Base-by-base conservation (phyloP, 208 protist genomes). In the Tritrichomonas foetus region DNA sequence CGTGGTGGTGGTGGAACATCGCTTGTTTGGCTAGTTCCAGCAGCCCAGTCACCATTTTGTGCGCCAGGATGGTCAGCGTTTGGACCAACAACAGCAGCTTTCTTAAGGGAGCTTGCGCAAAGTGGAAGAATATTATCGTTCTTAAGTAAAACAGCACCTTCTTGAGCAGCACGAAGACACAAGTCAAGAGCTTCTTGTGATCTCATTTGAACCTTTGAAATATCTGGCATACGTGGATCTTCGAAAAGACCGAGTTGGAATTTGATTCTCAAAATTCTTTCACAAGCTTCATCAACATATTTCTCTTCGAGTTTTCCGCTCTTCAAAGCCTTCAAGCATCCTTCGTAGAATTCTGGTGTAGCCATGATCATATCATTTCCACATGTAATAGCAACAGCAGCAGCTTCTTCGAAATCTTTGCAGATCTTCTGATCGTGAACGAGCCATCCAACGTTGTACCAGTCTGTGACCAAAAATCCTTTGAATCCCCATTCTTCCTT, bases 391-490 rank as follows among this genome's bases (percentile, higher is more conserved):
- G 74, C 74, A 22, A 82, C 16, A n/a, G 74, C 74, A 50, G 74
- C 74, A 30, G 74, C 74, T n/a, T 82, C 74, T 82, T 82, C 74
- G 41, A 50, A 82, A 47, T 25, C 41, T 82, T 25, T 36, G 25
- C 74, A 82, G 30, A 82, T 50, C 20, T 82, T 82, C 50, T 82
- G 74, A 50, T 82, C 74, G 47, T 82, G 41, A 30, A 82, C 74
- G 33, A 82, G 74, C 74, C 74, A 82, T 25, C 74, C 74, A 36
- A 82, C 74, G 20, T 82, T 82, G 41, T 82, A 50, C 74, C 74
- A 82, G 25, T 82, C 74, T 39, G 95, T 96, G 13, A 96, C 94
- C 33, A 96, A 82, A 94, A 96, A 66, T 16, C 94, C 95, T 55
- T 95, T 89, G 78, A 96, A 96, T 30, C 95, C 94, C 74, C 74